Evolutionary conservation across 2,329 filamentous ascomycete species (phyloP).

Genomic region (Colletotrichum chlorophyti): DNA sequence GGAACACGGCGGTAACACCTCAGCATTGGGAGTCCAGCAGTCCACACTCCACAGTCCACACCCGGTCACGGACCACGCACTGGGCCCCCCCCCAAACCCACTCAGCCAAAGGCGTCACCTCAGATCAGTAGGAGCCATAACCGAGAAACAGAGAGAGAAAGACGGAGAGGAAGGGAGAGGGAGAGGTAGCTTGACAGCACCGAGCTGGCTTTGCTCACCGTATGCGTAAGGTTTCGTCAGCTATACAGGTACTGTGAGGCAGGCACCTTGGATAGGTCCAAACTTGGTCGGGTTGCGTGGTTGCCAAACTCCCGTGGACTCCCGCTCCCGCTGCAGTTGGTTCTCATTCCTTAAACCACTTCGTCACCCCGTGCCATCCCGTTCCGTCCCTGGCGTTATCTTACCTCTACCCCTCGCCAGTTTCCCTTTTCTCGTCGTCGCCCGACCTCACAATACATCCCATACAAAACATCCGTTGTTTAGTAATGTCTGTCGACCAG

Average conservation of each 20-base stretch:
- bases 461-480: conserved; percentile 7
- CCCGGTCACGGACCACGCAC: conserved; percentile 12
- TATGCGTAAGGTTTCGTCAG: too few relatives aligned
- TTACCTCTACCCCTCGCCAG: background rate
- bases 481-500: conserved; percentile 29
- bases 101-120: conserved; percentile 21
- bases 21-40: background rate
- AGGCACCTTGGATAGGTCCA: too few relatives aligned
- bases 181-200: too few relatives aligned
- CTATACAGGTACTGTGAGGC: too few relatives aligned
- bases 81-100: too few relatives aligned
- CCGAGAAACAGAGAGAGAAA: background rate
- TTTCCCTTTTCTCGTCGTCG: background rate
- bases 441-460: conserved; percentile 3
- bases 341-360: conserved; percentile 21
- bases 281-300: too few relatives aligned
- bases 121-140: background rate
- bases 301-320: conserved; percentile 1
- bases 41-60: background rate
- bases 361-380: conserved; percentile 23
- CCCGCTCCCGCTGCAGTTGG: conserved; percentile 17
- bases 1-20: background rate
- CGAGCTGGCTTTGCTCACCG: too few relatives aligned
- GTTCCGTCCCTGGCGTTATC: conserved; percentile 11
- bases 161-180: too few relatives aligned